Percentiles rank a stretch among this genome's conserved stretches.
These are phyloP conservation scores for Przewalskia tangutica DNA, from an alignment of 257 asterid species.

Conservation along the genomic window DNA sequence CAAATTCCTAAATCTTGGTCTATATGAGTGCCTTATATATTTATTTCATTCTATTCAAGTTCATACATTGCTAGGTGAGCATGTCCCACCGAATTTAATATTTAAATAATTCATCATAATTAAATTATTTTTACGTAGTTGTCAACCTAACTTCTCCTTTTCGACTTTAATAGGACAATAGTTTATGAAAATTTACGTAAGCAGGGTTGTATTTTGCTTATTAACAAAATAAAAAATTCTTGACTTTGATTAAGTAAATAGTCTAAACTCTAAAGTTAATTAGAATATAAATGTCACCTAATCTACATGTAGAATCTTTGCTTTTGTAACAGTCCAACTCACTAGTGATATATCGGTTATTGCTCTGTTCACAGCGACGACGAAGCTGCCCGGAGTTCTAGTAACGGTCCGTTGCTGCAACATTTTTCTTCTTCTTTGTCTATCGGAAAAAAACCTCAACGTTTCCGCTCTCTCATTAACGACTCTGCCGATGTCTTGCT, in stretches of 20 bases:
- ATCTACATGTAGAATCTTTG: not conserved
- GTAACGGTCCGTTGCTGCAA: slow-evolving; percentile 72
- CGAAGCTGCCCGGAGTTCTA: slow-evolving; percentile 76
- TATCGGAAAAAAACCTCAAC: slow-evolving; percentile 52
- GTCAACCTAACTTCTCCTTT: not conserved
- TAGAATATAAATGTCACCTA: not conserved
- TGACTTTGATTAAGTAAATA: not conserved
- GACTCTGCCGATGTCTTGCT: slow-evolving; percentile 67
- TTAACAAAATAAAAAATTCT: not conserved
- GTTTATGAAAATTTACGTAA: not conserved
- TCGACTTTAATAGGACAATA: not conserved
- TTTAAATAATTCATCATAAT: not conserved
- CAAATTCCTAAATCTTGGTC: not conserved
- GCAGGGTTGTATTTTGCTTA: not conserved
- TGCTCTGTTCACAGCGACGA: slow-evolving; percentile 49
- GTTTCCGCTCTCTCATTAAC: slow-evolving; percentile 56
- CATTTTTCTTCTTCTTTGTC: slow-evolving; percentile 58
- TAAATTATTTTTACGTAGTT: not conserved
- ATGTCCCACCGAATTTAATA: not conserved
- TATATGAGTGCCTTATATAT: not conserved
- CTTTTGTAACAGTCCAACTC: not conserved
- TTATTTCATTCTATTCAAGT: not conserved
- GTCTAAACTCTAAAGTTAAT: not conserved
- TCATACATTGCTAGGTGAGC: not conserved
- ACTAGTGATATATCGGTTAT: slow-evolving; percentile 20